Base-by-base conservation (phyloP, 176 grass and related monocot genomes). In the Melocanna baccifera region DNA sequence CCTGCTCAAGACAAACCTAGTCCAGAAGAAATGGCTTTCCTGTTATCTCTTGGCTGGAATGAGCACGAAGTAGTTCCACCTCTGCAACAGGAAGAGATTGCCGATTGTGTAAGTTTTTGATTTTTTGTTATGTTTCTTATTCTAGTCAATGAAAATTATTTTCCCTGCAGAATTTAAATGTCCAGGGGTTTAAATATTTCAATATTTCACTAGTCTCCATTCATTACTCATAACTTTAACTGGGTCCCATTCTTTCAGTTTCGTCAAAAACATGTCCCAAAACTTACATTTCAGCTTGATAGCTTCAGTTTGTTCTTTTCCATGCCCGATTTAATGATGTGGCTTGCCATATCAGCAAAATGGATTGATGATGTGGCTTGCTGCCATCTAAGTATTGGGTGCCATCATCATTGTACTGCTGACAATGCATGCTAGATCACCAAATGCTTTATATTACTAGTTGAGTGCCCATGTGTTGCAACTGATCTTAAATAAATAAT, bases 41-140 rank as follows among this genome's bases (percentile, higher is more conserved):
- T 94, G 71, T 42, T 71, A 29, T 94, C 90, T 65, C 90, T 94
- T 82, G 92, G 89, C 19, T 92, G 92, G 92, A 85, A 94, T 74
- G 87, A 94, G 79, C 83, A 91, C 25, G 92, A 80, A 56, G 73
- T 62, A 22, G 89, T 91, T 72, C 86, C 86, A 76, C 89, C 87
- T 79, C 81, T 94, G 85, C 61, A 77, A 78, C 81, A 91, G 65
- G 92, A 94, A 75, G 92, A 94, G 61, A 94, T 94, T 82, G 89
- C 90, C 15, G 92, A 80, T 75, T 94, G 79, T 84, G 89, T 91
- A 84, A 91, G 89, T 86, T 45, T 48, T 59, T 13, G 16, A 91
- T 70, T 77, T 36, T 48, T 41, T 72, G 28, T 84, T 12, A 69
- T 28, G 32, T 75, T 45, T 55, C 28, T 45, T 67, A 67, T 28